These are phyloP conservation scores for Pachysandra terminalis DNA, from an alignment of 164 flowering plant species.

Conservation along the genomic window DNA sequence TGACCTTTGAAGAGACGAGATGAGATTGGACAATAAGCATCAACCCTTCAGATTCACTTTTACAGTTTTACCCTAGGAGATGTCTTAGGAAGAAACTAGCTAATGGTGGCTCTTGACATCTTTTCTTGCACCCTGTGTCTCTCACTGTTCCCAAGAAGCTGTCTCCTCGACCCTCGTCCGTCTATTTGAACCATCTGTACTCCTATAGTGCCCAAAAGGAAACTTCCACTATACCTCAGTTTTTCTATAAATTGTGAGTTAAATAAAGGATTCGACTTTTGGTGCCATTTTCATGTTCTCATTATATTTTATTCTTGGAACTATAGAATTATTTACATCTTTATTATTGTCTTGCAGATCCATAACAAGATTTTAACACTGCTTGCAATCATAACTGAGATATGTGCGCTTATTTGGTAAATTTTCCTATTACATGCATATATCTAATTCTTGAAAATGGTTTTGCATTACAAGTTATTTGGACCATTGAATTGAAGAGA, in stretches of 20 bases:
- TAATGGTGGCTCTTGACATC: not conserved
- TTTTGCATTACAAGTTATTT: not conserved
- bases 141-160: not conserved
- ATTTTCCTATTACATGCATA: conserved; percentile 17
- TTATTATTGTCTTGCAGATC: conserved; percentile 52
- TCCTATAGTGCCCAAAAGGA: not conserved
- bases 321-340: not conserved
- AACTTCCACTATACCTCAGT: not conserved
- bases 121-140: not conserved
- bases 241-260: not conserved
- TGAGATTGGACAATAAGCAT: too few species aligned
- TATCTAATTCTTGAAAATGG: not conserved
- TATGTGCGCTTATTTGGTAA: conserved; percentile 87
- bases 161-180: not conserved
- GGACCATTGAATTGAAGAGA: not conserved
- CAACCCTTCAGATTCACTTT: not conserved
- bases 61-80: too few species aligned
- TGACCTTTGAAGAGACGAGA: too few species aligned
- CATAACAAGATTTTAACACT: conserved; percentile 82
- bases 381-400: conserved; percentile 74
- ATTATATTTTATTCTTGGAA: not conserved
- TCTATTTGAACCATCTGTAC: not conserved
- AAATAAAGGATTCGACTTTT: not conserved
- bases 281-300: not conserved
- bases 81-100: not conserved